Evolutionary conservation across 345 rosid species (phyloP).

Genomic region (Populus ilicifolia): DNA sequence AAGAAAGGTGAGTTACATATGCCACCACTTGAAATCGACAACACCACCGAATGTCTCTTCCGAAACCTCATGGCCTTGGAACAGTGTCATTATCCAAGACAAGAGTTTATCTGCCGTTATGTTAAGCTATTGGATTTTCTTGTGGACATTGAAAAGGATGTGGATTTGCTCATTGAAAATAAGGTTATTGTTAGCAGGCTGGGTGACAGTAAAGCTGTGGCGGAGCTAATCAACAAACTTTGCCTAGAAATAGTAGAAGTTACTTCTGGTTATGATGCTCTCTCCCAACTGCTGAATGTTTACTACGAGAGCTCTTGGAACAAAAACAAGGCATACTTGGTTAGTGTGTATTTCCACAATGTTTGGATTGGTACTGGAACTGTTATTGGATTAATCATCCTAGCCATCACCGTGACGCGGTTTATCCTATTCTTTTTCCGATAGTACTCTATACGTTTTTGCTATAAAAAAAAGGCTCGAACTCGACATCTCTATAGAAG

Average conservation of each 20-base stretch:
- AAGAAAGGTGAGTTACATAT: constrained; percentile 9
- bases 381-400: too few species aligned
- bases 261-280: not conserved
- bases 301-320: not conserved
- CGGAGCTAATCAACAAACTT: constrained; percentile 24
- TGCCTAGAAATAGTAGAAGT: constrained; percentile 13
- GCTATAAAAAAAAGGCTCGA: too few species aligned
- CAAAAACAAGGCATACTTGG: not conserved
- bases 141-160: constrained; percentile 15
- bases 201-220: constrained; percentile 16
- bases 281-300: not conserved
- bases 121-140: constrained; percentile 27
- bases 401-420: too few species aligned
- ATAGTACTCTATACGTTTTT: too few species aligned
- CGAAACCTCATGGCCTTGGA: constrained; percentile 8
- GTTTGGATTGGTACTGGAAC: not conserved
- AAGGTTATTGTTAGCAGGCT: not conserved
- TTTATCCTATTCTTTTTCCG: too few species aligned
- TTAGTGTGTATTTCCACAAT: not conserved
- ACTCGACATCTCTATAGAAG: too few species aligned
- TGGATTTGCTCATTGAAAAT: constrained; percentile 27
- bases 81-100: too few species aligned
- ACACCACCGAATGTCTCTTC: constrained; percentile 5
- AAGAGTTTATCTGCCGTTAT: too few species aligned
- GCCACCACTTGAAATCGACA: constrained; percentile 9